phyloP scores from a whole-genome alignment of 192 early-diverging fungal genomes.

The Coemansia sp. region DNA sequence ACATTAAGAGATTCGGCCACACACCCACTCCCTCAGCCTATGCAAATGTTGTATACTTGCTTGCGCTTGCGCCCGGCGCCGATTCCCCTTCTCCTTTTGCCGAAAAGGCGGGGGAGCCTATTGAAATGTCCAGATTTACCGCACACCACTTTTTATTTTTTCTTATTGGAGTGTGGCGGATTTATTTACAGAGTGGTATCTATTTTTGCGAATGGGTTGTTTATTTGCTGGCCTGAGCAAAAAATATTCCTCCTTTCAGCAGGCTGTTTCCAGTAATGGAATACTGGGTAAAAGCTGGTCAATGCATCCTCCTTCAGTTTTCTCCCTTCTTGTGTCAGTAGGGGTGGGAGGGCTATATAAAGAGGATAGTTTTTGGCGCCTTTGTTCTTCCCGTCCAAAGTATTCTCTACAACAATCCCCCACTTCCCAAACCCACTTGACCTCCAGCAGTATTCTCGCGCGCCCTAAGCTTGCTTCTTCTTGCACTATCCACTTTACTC shows the following conservation, averaged over 20 bases:
- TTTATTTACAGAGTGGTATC: background rate
- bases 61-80: too few relatives aligned
- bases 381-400: background rate
- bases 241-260: background rate
- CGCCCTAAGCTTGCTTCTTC: background rate
- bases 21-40: too few relatives aligned
- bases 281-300: background rate
- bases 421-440: background rate
- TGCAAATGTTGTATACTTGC: too few relatives aligned
- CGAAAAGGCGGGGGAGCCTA: too few relatives aligned
- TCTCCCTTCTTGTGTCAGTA: background rate
- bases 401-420: background rate
- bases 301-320: background rate
- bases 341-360: background rate
- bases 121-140: background rate
- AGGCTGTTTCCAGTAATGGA: background rate
- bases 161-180: background rate
- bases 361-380: background rate
- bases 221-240: constrained; percentile 3
- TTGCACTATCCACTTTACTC: background rate
- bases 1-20: background rate
- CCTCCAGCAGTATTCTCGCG: background rate
- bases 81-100: too few relatives aligned
- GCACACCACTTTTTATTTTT: background rate
- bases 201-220: background rate